Evolutionary conservation across 2,329 filamentous ascomycete species (phyloP).

Genomic region (Daldinia sp.): DNA sequence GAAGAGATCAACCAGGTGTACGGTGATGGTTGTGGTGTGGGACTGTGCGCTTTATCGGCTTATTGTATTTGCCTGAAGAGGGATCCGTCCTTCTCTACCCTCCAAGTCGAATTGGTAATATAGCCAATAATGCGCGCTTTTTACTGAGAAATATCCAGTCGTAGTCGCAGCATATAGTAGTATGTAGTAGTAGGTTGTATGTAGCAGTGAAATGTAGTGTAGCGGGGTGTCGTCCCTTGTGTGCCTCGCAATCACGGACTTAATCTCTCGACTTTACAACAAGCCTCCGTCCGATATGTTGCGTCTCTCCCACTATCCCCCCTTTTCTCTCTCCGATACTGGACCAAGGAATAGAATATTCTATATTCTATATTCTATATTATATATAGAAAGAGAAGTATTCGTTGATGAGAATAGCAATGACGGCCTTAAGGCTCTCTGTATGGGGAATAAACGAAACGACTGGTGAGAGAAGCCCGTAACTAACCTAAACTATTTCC

Average conservation of each 20-base stretch:
- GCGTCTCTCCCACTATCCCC: slow-evolving; percentile 18
- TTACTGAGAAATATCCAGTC: slow-evolving; percentile 27
- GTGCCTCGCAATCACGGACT: slow-evolving; percentile 26
- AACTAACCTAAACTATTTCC: slow-evolving; percentile 17
- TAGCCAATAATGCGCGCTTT: slow-evolving; percentile 36
- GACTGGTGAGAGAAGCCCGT: slow-evolving; percentile 32
- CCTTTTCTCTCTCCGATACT: slow-evolving; percentile 22
- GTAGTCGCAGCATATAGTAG: slow-evolving; percentile 2
- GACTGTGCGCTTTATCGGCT: slow-evolving; percentile 31
- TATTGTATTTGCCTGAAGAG: slow-evolving; percentile 41
- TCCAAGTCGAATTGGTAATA: slow-evolving; percentile 30
- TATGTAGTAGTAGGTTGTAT: slow-evolving; percentile 8
- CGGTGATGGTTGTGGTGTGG: slow-evolving; percentile 16
- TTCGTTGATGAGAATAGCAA: slow-evolving; percentile 14
- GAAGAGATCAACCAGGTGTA: slow-evolving; percentile 21
- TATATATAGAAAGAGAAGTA: slow-evolving; percentile 19
- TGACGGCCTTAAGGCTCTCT: slow-evolving; percentile 31
- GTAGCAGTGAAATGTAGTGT: slow-evolving; percentile 12
- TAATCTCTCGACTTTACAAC: slow-evolving; percentile 30
- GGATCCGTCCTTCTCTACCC: slow-evolving; percentile 31
- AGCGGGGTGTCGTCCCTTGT: slow-evolving; percentile 14
- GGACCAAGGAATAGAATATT: slow-evolving; percentile 25
- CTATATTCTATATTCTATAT: slow-evolving; percentile 29
- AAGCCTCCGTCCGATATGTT: slow-evolving; percentile 24
- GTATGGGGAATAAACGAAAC: slow-evolving; percentile 21